Percentiles rank a stretch among this genome's conserved stretches.
Conservation (phyloP, 257 asterid species). For the Misopates orontium region DNA sequence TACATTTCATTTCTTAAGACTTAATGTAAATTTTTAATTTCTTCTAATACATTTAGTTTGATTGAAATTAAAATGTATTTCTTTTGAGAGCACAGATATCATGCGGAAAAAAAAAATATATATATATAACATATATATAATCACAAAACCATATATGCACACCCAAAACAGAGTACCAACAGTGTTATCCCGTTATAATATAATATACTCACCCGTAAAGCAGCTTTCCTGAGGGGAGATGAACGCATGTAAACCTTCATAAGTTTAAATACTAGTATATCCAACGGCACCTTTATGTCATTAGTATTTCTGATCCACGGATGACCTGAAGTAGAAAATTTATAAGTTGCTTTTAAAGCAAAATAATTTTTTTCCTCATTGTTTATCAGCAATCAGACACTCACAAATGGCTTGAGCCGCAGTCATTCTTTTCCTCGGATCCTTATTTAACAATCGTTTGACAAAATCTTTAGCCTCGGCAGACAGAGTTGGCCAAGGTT, state of each 20-base stretch:
- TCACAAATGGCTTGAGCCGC: slow-evolving; percentile 94
- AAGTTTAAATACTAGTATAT: slow-evolving; percentile 71
- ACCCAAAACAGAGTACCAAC: too few species aligned
- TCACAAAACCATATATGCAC: too few species aligned
- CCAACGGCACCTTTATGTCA: slow-evolving; percentile 67
- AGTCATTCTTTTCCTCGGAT: slow-evolving; percentile 93
- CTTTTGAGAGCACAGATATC: too few species aligned
- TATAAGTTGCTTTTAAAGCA: slow-evolving; percentile 16
- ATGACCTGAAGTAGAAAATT: slow-evolving; percentile 67
- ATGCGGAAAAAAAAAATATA: too few species aligned
- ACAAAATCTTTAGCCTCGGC: slow-evolving; percentile 85
- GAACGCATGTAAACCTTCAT: slow-evolving; percentile 91
- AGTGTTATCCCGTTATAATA: too few species aligned
- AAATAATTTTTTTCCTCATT: not conserved
- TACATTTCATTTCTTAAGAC: too few species aligned
- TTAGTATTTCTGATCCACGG: slow-evolving; percentile 75
- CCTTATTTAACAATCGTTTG: slow-evolving; percentile 71
- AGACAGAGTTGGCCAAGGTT: slow-evolving; percentile 87
- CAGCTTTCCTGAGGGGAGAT: slow-evolving; percentile 93
- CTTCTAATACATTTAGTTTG: too few species aligned
- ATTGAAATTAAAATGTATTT: too few species aligned
- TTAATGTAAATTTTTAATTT: too few species aligned
- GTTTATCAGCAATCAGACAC: slow-evolving; percentile 28
- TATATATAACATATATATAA: too few species aligned
- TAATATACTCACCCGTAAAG: slow-evolving; percentile 63